Evolutionary conservation across 2,329 filamentous ascomycete species (phyloP).

Genomic region (Fusarium bulbicola): DNA sequence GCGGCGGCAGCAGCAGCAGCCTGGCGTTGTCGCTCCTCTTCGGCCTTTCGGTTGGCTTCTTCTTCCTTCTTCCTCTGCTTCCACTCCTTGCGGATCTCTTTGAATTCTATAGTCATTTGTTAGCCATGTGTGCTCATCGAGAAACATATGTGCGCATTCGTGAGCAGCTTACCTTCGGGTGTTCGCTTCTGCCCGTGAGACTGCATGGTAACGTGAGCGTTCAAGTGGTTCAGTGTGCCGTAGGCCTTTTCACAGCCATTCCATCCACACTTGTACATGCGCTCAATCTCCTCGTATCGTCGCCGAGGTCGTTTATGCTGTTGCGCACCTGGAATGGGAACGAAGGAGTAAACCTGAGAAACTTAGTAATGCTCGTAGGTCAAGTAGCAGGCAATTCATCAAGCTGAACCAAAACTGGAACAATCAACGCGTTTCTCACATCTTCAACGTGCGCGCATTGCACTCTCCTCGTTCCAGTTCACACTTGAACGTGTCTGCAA

Average conservation of each 20-base stretch:
- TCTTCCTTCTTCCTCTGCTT: constrained; percentile 99
- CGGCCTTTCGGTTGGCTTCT: constrained; percentile 62
- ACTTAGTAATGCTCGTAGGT: background rate
- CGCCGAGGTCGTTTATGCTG: constrained; percentile 95
- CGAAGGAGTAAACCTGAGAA: constrained; percentile 91
- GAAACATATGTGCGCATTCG: background rate
- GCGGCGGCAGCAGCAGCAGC: constrained; percentile 63
- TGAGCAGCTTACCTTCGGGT: constrained; percentile 81
- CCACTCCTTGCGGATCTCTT: constrained; percentile 99
- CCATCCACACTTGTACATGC: constrained; percentile 99
- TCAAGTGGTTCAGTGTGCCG: constrained; percentile 95
- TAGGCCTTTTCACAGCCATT: constrained; percentile 99
- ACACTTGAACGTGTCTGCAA: constrained; percentile 19
- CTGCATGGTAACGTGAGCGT: constrained; percentile 99
- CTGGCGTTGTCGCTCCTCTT: constrained; percentile 81
- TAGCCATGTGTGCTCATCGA: constrained; percentile 24
- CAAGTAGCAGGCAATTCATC: background rate
- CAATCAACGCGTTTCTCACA: background rate
- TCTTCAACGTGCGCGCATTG: background rate
- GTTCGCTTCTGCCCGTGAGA: constrained; percentile 94
- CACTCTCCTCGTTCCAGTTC: background rate
- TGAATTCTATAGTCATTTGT: constrained; percentile 78
- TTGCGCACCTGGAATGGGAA: constrained; percentile 94
- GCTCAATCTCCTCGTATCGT: constrained; percentile 97
- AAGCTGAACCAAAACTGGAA: background rate